Base-by-base conservation (phyloP, 352 stramenopile genomes). In the Globisporangium abappressorium region DNA sequence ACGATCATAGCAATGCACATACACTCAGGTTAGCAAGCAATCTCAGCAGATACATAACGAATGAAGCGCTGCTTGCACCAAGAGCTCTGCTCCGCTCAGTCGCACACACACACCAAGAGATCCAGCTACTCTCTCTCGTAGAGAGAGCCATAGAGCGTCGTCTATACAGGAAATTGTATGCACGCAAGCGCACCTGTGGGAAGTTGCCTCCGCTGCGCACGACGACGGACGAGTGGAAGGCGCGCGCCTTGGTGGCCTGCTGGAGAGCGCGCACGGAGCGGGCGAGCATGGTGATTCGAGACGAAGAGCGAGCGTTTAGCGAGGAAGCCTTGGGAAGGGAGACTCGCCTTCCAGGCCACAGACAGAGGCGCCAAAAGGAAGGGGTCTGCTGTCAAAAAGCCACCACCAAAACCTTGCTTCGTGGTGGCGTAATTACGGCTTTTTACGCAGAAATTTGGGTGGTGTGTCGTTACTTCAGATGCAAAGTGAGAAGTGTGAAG, bases 161-260 rank as follows among this genome's bases (percentile, higher is more conserved):
- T 11, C 8, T 24, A 12, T 51, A 51, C 11, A 51, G 43, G 5
- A 51, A 12, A 49, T 47, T 33, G 43, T 7, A 22, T 34, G 30
- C 54, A 49, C 28, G 1, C 5, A 11, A 20, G 59, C 66, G 38
- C 56, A 77, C 71, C 71, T 72, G 63, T 43, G 70, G 68, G 49
- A 74, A 74, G 64, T 68, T 77, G 55, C 70, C 69, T 20, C 68
- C 71, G 68, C 79, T 83, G 60, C 72, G 47, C 20, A 64, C 73
- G 70, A 74, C 66, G 24, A 70, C 66, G 28, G 84, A 90, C 6
- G 80, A 85, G 72, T 89, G 84, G 66, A 91, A 78, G 36, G 70
- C 64, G 36, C 18, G 59, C 54, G 49, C 72, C 62, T 80, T 80
- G 57, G 66, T 63, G 47, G 74, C 55, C 55, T 61, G 55, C 18